Conservation (phyloP, 352 stramenopile genomes). For the Globisporangium okanoganense region DNA sequence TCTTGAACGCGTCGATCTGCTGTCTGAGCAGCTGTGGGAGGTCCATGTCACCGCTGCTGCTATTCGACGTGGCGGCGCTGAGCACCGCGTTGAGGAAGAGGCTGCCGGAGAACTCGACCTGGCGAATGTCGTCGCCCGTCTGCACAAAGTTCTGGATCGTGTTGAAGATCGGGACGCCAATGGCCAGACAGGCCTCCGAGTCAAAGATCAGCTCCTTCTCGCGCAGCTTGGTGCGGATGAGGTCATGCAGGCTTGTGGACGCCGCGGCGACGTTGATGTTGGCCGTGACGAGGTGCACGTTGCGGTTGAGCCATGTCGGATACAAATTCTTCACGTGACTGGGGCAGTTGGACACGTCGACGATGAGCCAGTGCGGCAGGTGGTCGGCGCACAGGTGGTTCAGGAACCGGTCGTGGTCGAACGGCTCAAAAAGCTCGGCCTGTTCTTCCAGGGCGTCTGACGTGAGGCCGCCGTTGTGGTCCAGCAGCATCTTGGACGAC, state of each 20-base stretch:
- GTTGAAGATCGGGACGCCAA: constrained; percentile 90
- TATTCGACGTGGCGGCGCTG: constrained; percentile 24
- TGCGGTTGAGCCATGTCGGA: constrained; percentile 84
- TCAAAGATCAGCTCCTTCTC: constrained; percentile 89
- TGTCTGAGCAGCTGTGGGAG: constrained; percentile 66
- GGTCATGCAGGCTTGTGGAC: constrained; percentile 62
- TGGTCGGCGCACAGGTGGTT: constrained; percentile 84
- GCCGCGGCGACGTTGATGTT: constrained; percentile 90
- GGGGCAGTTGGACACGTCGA: constrained; percentile 91
- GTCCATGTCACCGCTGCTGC: constrained; percentile 26
- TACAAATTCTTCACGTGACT: constrained; percentile 84
- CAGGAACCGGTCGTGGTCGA: constrained; percentile 69
- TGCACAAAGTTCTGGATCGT: constrained; percentile 92
- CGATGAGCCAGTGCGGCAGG: constrained; percentile 90
- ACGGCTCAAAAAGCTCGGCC: constrained; percentile 24
- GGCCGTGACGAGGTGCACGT: constrained; percentile 92
- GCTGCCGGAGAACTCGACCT: constrained; percentile 89
- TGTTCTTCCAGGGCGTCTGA: constrained; percentile 29
- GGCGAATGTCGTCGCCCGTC: constrained; percentile 88
- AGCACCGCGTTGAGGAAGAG: constrained; percentile 86
- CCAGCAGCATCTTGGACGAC: constrained; percentile 58
- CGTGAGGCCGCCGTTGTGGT: constrained; percentile 55
- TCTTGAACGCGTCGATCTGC: constrained; percentile 51
- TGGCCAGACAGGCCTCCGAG: constrained; percentile 70
- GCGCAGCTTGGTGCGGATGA: constrained; percentile 67